phyloP scores from a whole-genome alignment of 495 filamentous ascomycete species.

The Penicillium flavigenum region DNA sequence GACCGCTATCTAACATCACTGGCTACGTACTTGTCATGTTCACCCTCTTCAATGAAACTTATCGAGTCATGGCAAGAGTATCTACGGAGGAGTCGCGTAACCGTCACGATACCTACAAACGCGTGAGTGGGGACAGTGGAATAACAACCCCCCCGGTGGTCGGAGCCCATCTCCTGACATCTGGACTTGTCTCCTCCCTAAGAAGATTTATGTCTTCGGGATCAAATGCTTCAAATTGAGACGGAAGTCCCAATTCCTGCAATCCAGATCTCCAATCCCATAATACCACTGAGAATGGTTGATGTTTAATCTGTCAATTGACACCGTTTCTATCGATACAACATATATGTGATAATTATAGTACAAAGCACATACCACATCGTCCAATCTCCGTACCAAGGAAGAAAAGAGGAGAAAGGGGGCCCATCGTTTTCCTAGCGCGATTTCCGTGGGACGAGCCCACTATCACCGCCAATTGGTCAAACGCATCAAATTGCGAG shows the following conservation, averaged over 20 bases:
- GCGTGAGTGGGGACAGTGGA: constrained; percentile 20
- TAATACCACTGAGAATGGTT: not conserved
- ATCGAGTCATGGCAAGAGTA: not conserved
- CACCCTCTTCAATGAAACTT: not conserved
- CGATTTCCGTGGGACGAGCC: constrained; percentile 3
- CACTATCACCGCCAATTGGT: not conserved
- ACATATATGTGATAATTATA: constrained; percentile 7
- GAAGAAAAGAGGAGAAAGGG: constrained; percentile 20
- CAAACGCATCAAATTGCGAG: constrained; percentile 5
- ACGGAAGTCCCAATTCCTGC: too few relatives aligned
- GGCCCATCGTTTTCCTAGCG: constrained; percentile 6
- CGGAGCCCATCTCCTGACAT: constrained; percentile 20
- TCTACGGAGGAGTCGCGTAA: not conserved
- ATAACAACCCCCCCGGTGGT: constrained; percentile 21
- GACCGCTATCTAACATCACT: not conserved
- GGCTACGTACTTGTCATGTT: not conserved
- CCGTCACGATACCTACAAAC: constrained; percentile 2
- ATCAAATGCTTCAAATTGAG: not conserved
- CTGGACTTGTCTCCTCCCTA: not conserved
- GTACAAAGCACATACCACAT: constrained; percentile 1
- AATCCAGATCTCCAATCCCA: not conserved
- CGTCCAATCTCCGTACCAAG: constrained; percentile 4
- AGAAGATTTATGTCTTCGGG: not conserved
- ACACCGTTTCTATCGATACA: not conserved
- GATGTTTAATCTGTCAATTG: not conserved